These are phyloP conservation scores for Geosmithia putterillii DNA, from an alignment of 2,329 filamentous ascomycete species.

Conservation along the genomic window DNA sequence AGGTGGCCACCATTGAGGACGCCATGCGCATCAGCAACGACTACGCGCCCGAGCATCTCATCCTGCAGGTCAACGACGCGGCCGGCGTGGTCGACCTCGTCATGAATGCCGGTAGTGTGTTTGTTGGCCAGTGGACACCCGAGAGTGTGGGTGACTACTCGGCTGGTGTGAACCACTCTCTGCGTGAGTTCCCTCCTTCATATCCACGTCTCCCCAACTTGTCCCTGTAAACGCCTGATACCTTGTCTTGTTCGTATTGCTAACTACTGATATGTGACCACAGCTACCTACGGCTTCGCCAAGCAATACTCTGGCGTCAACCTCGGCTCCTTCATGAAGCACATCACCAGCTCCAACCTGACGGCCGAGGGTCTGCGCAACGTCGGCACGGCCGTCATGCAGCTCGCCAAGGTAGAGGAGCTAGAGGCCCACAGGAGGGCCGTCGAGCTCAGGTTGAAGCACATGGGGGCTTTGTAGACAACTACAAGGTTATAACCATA, in stretches of 20 bases:
- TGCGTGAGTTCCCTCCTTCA: slow-evolving; percentile 58
- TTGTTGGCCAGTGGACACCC: slow-evolving; percentile 91
- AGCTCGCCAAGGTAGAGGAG: slow-evolving; percentile 86
- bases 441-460: slow-evolving; percentile 65
- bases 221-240: no score
- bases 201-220: no score
- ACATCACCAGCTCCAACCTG: slow-evolving; percentile 90
- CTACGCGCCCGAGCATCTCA: slow-evolving; percentile 94
- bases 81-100: slow-evolving; percentile 64
- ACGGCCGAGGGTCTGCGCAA: slow-evolving; percentile 76
- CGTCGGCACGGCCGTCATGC: slow-evolving; percentile 84
- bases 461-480: slow-evolving; percentile 24
- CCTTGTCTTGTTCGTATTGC: no score
- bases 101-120: slow-evolving; percentile 90
- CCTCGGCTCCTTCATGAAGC: slow-evolving; percentile 89
- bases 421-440: slow-evolving; percentile 87
- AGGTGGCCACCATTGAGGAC: slow-evolving; percentile 57
- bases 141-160: slow-evolving; percentile 98
- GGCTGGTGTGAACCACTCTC: slow-evolving; percentile 91
- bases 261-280: no score
- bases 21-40: slow-evolving; percentile 78
- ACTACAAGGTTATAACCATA: not conserved
- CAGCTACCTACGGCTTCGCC: slow-evolving; percentile 93
- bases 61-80: slow-evolving; percentile 75
- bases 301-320: slow-evolving; percentile 99